Conservation (phyloP, 83 land plant genomes). For the Picea abies region DNA sequence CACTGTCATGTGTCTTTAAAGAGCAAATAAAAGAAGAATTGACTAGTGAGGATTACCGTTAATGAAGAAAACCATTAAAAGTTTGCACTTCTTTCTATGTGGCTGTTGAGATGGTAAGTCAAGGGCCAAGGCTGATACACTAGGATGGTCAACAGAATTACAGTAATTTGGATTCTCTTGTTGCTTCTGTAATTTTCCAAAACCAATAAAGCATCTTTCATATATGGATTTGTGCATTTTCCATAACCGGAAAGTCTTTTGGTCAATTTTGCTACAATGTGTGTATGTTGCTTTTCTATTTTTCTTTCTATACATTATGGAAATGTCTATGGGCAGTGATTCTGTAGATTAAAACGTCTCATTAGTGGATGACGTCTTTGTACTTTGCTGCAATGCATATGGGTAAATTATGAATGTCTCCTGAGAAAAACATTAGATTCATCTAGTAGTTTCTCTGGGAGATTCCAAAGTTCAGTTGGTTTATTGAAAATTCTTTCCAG, state of each 20-base stretch:
- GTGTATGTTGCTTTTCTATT: neutral
- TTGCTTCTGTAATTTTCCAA: neutral
- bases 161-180: neutral
- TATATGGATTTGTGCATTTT: neutral
- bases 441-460: too few relatives aligned
- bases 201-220: neutral
- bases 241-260: neutral
- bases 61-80: neutral
- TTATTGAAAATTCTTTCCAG: too few relatives aligned
- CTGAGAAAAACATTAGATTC: neutral
- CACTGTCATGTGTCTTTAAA: neutral
- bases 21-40: neutral
- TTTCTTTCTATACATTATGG: neutral
- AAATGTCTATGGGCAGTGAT: neutral
- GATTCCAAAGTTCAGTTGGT: too few relatives aligned
- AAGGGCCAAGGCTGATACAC: too few relatives aligned
- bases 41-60: neutral
- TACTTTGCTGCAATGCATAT: neutral
- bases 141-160: neutral
- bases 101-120: too few relatives aligned
- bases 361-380: slow-evolving; percentile 2
- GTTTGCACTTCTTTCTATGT: too few relatives aligned
- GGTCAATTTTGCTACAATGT: neutral
- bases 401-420: neutral
- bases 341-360: neutral